A percentile compares a stretch with the other conserved stretches of the same genome.
These are phyloP conservation scores for Yamadazyma siamensis DNA, from an alignment of 1,139 yeast genomes.

Conservation along the genomic window DNA sequence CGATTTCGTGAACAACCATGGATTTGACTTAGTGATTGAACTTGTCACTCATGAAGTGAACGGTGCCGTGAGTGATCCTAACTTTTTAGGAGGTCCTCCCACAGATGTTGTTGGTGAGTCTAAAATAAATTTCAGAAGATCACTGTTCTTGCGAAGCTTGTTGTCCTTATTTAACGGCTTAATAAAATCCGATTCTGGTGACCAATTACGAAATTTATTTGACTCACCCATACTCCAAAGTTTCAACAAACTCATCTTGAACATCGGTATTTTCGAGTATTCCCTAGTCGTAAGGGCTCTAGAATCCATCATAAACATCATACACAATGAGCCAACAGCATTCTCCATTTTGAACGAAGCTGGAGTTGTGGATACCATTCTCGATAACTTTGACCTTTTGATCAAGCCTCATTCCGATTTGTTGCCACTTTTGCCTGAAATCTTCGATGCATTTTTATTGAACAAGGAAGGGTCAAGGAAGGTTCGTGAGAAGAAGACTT, in stretches of 20 bases:
- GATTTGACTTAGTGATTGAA: slow-evolving; percentile 60
- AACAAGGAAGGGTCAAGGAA: slow-evolving; percentile 68
- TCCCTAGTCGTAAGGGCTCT: slow-evolving; percentile 62
- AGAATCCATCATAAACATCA: slow-evolving; percentile 66
- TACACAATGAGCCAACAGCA: slow-evolving; percentile 91
- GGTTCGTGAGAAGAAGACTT: slow-evolving; percentile 45
- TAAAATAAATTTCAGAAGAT: slow-evolving; percentile 61
- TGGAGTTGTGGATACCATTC: slow-evolving; percentile 61
- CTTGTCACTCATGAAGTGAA: slow-evolving; percentile 67
- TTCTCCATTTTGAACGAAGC: slow-evolving; percentile 80
- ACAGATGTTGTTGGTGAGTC: slow-evolving; percentile 53
- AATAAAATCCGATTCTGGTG: slow-evolving; percentile 74
- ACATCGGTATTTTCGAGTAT: slow-evolving; percentile 67
- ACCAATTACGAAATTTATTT: slow-evolving; percentile 76
- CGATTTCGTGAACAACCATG: slow-evolving; percentile 64
- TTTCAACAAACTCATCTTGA: slow-evolving; percentile 55
- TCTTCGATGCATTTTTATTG: slow-evolving; percentile 79
- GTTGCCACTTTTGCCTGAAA: slow-evolving; percentile 64
- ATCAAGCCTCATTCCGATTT: slow-evolving; percentile 59
- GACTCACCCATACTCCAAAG: slow-evolving; percentile 74
- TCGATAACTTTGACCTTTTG: slow-evolving; percentile 51
- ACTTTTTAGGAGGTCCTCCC: slow-evolving; percentile 51
- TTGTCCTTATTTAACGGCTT: slow-evolving; percentile 64
- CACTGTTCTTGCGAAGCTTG: slow-evolving; percentile 52
- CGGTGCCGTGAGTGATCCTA: slow-evolving; percentile 56